phyloP scores from a whole-genome alignment of 495 filamentous ascomycete genomes.

The Talaromyces adpressus region DNA sequence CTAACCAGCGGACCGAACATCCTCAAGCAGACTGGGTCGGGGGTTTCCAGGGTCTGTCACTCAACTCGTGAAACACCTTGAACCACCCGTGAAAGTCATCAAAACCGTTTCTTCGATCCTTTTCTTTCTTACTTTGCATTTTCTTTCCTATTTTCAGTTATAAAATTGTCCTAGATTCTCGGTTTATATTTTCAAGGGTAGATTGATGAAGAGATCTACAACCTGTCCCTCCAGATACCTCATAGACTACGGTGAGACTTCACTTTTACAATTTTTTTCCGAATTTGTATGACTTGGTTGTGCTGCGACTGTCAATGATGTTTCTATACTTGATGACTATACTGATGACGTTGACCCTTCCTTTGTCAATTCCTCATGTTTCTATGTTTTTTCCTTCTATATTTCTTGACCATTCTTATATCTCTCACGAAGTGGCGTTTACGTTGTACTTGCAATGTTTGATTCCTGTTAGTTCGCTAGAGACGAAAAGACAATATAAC shows the following conservation, averaged over 20 bases:
- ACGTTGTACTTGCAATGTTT: not conserved
- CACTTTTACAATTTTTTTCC: slow-evolving; percentile 11
- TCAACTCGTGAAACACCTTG: slow-evolving; percentile 31
- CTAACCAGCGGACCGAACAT: slow-evolving; percentile 28
- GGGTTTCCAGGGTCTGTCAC: slow-evolving; percentile 45
- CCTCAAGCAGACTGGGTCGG: slow-evolving; percentile 36
- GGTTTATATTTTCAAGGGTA: slow-evolving; percentile 14
- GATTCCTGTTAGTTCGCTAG: not conserved
- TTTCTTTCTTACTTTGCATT: slow-evolving; percentile 2
- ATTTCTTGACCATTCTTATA: not conserved
- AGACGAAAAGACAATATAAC: not conserved
- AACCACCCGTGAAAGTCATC: not conserved
- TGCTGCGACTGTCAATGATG: not conserved
- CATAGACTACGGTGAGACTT: slow-evolving; percentile 23
- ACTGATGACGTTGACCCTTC: not conserved
- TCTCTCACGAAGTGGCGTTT: not conserved
- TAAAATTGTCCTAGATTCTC: slow-evolving; percentile 9
- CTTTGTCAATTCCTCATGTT: not conserved
- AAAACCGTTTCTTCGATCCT: not conserved
- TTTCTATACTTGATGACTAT: not conserved
- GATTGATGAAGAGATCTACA: slow-evolving; percentile 17
- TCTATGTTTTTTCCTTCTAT: not conserved
- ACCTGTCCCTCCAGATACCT: slow-evolving; percentile 25
- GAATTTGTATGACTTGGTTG: not conserved
- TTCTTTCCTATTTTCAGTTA: slow-evolving; percentile 4